Percentiles rank a stretch among this genome's conserved stretches.
These are phyloP conservation scores for Hericium rajendrae DNA, from an alignment of 768 basidiomycete species.

Conservation along the genomic window DNA sequence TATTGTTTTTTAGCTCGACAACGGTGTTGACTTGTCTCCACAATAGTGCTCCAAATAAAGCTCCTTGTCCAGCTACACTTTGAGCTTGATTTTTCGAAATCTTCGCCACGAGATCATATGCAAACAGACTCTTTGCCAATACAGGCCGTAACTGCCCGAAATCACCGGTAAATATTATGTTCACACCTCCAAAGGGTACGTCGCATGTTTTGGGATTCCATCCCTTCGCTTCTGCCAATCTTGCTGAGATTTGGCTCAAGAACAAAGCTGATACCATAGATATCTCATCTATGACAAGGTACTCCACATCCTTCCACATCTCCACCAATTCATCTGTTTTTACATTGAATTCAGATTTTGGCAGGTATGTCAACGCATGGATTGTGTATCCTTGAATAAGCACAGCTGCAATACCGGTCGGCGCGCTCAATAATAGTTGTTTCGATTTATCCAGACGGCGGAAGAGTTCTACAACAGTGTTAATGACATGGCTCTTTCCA, in stretches of 20 bases:
- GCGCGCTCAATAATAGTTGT: too few relatives aligned
- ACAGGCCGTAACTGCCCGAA: background rate
- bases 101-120: background rate
- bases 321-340: background rate
- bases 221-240: background rate
- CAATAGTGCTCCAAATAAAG: background rate
- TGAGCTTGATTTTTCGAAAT: background rate
- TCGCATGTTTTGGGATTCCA: background rate
- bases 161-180: background rate
- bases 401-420: too few relatives aligned
- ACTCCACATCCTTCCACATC: constrained; percentile 12
- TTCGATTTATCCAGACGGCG: too few relatives aligned
- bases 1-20: background rate
- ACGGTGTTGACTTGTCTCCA: background rate
- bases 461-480: too few relatives aligned
- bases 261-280: background rate
- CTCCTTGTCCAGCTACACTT: background rate
- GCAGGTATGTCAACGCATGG: too few relatives aligned
- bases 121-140: background rate
- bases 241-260: background rate
- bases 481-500: too few relatives aligned
- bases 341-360: too few relatives aligned
- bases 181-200: background rate
- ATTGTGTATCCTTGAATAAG: too few relatives aligned
- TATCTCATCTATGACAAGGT: constrained; percentile 3